Conservation (phyloP, 345 rosid genomes). For the Microthlaspi erraticum region DNA sequence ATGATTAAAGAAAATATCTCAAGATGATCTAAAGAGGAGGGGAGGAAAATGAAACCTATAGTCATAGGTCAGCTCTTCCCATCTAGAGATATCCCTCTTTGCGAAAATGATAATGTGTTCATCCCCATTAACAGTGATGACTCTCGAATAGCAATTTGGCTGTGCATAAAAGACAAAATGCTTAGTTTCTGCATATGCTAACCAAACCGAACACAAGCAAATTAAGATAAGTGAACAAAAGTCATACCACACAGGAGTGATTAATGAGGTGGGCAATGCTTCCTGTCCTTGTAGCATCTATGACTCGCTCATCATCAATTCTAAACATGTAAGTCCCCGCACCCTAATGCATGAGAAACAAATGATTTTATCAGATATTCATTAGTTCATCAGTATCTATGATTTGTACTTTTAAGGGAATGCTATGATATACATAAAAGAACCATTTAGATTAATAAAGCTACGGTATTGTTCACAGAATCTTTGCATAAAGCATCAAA, state of each 20-base stretch:
- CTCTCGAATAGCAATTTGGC: slow-evolving; percentile 99
- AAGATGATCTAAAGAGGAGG: slow-evolving; percentile 5
- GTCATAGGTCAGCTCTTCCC: slow-evolving; percentile 98
- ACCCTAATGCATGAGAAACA: slow-evolving; percentile 59
- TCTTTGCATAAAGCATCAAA: slow-evolving; percentile 7
- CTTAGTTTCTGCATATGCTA: slow-evolving; percentile 12
- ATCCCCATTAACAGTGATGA: slow-evolving; percentile 74
- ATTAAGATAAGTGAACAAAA: not conserved
- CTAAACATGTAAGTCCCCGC: slow-evolving; percentile 98
- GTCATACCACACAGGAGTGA: slow-evolving; percentile 87
- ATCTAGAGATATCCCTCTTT: slow-evolving; percentile 80
- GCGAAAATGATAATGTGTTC: slow-evolving; percentile 92
- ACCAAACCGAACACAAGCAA: slow-evolving; percentile 10
- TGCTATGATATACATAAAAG: slow-evolving; percentile 1
- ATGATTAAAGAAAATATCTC: not conserved
- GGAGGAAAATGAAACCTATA: slow-evolving; percentile 63
- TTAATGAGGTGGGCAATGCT: slow-evolving; percentile 96
- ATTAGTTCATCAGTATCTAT: not conserved
- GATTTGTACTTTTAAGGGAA: not conserved
- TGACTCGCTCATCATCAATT: slow-evolving; percentile 86
- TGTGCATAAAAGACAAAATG: slow-evolving; percentile 55
- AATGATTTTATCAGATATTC: not conserved
- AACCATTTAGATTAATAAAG: not conserved
- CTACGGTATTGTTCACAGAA: not conserved
- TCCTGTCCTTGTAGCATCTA: slow-evolving; percentile 98